Conservation (phyloP, 2,329 filamentous ascomycete species). For the Stromatinia cepivora region DNA sequence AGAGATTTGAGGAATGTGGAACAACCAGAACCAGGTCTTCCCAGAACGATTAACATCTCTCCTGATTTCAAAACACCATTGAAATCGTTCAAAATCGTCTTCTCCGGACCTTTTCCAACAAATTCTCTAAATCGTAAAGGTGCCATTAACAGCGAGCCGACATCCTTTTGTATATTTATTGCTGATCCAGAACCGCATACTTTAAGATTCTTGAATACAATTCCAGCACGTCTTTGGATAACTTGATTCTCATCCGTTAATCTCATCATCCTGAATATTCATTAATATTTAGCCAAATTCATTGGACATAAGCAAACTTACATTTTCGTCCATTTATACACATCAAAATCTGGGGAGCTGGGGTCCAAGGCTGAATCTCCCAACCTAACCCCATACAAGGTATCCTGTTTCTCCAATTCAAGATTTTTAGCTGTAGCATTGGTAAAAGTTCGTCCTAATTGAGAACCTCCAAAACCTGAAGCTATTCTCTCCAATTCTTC, state of each 20-base stretch:
- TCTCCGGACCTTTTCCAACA: slow-evolving; percentile 53
- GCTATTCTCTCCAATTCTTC: slow-evolving; percentile 37
- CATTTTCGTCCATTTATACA: slow-evolving; percentile 34
- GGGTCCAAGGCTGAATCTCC: slow-evolving; percentile 55
- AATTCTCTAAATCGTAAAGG: slow-evolving; percentile 59
- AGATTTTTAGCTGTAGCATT: neutral
- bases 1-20: slow-evolving; percentile 63
- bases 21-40: slow-evolving; percentile 65
- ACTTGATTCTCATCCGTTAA: slow-evolving; percentile 57
- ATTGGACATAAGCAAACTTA: slow-evolving; percentile 19
- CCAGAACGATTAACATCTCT: slow-evolving; percentile 69
- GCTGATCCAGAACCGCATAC: slow-evolving; percentile 67
- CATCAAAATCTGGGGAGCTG: slow-evolving; percentile 41
- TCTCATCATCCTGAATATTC: slow-evolving; percentile 37
- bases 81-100: slow-evolving; percentile 62
- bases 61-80: slow-evolving; percentile 63
- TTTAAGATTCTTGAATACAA: slow-evolving; percentile 64
- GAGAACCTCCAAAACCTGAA: slow-evolving; percentile 29
- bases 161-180: slow-evolving; percentile 67
- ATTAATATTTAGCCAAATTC: neutral
- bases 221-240: slow-evolving; percentile 54
- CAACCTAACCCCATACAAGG: slow-evolving; percentile 43
- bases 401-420: slow-evolving; percentile 32
- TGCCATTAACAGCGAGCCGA: slow-evolving; percentile 57
- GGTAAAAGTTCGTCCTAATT: slow-evolving; percentile 25